phyloP scores from a whole-genome alignment of 176 grass and related monocot genomes.

The Cenchrus americanus region DNA sequence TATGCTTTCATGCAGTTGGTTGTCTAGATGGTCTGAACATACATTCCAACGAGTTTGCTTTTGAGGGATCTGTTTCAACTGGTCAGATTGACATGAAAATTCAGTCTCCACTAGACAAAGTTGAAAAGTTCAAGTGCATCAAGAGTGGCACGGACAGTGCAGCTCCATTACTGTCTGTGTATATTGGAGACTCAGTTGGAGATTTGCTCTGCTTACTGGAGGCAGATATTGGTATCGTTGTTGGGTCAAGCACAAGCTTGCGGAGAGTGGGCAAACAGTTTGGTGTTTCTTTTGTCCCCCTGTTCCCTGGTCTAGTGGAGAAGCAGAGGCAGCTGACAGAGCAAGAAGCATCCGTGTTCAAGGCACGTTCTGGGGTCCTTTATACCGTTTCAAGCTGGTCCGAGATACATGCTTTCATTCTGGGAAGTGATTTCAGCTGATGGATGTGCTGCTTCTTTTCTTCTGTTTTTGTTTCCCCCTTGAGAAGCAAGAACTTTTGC shows the following conservation, averaged over 20 bases:
- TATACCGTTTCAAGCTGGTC: constrained; percentile 94
- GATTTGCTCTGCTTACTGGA: constrained; percentile 95
- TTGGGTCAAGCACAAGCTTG: constrained; percentile 84
- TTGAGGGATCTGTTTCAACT: constrained; percentile 83
- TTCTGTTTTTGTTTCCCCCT: neutral
- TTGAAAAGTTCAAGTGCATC: constrained; percentile 75
- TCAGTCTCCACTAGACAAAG: constrained; percentile 81
- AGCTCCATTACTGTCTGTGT: constrained; percentile 55
- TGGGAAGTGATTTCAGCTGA: constrained; percentile 76
- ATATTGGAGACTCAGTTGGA: constrained; percentile 89
- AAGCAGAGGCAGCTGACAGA: constrained; percentile 66
- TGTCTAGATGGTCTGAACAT: constrained; percentile 78
- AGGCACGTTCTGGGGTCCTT: constrained; percentile 75
- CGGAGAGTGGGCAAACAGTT: constrained; percentile 84
- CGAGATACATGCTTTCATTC: constrained; percentile 84
- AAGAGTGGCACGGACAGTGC: constrained; percentile 32
- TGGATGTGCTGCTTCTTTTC: constrained; percentile 29
- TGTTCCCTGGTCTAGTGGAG: constrained; percentile 68
- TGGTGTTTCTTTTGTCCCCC: constrained; percentile 78
- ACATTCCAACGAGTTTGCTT: constrained; percentile 93
- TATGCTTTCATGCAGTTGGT: constrained; percentile 65
- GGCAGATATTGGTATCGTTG: constrained; percentile 92
- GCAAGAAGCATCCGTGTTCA: constrained; percentile 55
- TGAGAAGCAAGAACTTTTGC: constrained; percentile 44
- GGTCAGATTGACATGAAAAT: constrained; percentile 82